Conservation (phyloP, 495 filamentous ascomycete species). For the Annulohypoxylon bovei region DNA sequence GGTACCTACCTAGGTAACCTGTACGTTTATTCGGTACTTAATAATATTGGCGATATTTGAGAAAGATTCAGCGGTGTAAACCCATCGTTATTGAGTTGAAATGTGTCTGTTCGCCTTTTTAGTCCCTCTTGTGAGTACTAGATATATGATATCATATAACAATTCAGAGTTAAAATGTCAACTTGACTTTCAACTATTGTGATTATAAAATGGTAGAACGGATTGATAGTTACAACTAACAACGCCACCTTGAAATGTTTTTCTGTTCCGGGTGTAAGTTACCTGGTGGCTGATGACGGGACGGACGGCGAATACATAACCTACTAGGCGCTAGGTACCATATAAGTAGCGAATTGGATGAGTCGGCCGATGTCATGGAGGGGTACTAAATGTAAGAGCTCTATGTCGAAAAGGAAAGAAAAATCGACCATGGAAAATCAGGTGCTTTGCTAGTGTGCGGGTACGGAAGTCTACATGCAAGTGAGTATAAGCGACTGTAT, state of each 20-base stretch:
- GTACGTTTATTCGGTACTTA: background rate
- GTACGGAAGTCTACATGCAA: conserved; percentile 25
- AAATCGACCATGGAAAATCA: conserved; percentile 31
- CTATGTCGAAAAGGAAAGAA: conserved; percentile 28
- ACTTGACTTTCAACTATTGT: background rate
- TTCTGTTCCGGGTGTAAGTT: conserved; percentile 12
- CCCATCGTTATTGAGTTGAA: background rate
- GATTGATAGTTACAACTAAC: background rate
- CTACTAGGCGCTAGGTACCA: too few species aligned
- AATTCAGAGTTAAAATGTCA: background rate
- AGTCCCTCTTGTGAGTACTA: too few species aligned
- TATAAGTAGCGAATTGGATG: conserved; percentile 26
- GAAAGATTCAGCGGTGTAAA: background rate
- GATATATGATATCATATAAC: background rate
- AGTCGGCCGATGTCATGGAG: conserved; percentile 25
- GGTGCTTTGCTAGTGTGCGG: conserved; percentile 25
- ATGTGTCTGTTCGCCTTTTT: background rate
- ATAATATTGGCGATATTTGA: conserved; percentile 10
- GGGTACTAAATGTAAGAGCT: conserved; percentile 20
- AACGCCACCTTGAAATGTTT: conserved; percentile 18
- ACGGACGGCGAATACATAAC: background rate
- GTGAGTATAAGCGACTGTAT: background rate
- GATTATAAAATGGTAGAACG: background rate
- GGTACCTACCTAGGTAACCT: background rate
- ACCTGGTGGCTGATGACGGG: background rate